Base-by-base conservation (phyloP, 495 filamentous ascomycete genomes). In the Penicillium desertorum region DNA sequence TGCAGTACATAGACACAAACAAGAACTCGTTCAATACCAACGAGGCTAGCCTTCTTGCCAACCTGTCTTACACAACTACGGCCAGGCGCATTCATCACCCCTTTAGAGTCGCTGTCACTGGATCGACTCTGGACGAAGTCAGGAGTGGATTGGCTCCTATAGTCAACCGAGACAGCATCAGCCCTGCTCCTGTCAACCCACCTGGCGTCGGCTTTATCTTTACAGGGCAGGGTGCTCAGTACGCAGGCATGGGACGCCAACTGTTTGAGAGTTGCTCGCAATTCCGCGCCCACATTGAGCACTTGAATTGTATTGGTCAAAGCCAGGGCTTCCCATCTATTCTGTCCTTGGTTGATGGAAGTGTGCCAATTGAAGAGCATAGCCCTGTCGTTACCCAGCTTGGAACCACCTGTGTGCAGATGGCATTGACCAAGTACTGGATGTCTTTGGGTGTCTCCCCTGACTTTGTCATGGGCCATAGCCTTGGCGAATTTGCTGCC, bases 401-500 rank as follows among this genome's bases (percentile, higher is more conserved):
- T 30, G 89, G 87, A 22, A 79, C 90, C 27, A 83, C 82, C 19
- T 90, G 85, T 59, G 82, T 95, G 57, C 88, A 96, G 70, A 93
- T 96, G 81, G 91, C 92, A 4, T 77, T 95, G 49, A 86, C 89
- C 22, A 85, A 84, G 47, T 81, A 91, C 54, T 96, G 92, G 92
- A 72, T 63, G 20, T 86, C 89, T 8, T 87, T 90, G 81, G 92
- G 89, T 36, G 79, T 95, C 56, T 83, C 71, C 22, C 92, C 92
- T 19, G 77, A 81, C 50, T 87, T 85, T 39, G 89, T 96, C 3
- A 76, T 96, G 36, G 92, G 92, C 22, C 92, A 97, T 75, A 95
- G 90, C 68, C 63, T 86, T 12, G 92, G 92, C 56, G 92, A 96
- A 69, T 96, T 93, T 73, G 90, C 92, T 45, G 92, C 92, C 16